Base-by-base conservation (phyloP, 176 grass and related monocot species). In the Typha latifolia region DNA sequence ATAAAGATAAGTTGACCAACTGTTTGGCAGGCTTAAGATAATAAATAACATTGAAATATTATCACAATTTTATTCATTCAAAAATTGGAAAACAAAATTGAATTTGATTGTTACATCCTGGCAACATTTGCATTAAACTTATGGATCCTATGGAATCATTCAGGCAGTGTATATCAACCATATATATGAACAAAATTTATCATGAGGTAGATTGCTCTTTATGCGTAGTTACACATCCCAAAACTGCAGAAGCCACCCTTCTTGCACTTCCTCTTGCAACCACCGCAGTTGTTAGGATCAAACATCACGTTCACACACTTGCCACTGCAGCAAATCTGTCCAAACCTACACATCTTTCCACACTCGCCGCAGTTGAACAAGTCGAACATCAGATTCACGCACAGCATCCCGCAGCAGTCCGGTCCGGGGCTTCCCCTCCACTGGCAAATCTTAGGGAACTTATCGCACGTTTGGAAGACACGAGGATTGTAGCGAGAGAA, bases 141-240 rank as follows among this genome's bases (percentile, higher is more conserved):
- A 26, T 26, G 24, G 24, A 8, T 37, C 34, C 34, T 37, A 37
- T 6, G 24, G 24, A 26, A 26, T 37, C 0, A 4, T 6, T 37
- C 34, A 37, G 7, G 7, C 7, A 37, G 34, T 6, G 4, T 6
- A 37, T 37, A 37, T 37, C 34, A 37, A 37, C 34, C 34, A 26
- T 26, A 37, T 37, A 26, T 26, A 37, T 37, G 34, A 37, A 37
- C 34, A 37, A 37, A 37, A 37, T 37, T 6, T 37, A 37, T 4
- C 34, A 37, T 7, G 34, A 37, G 0, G 4, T 26, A 26, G 24
- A 0, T 26, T 1, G 24, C 24, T 37, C 34, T 37, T 37, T 63
- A 63, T 5, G 77, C 78, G 61, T 81, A 74, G 32, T 49, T 65
- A 34, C 78, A 81, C 34, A 81, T 37, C 43, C 71, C 78, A 13